Evolutionary conservation across 345 rosid species (phyloP), one percentile per base, ranked within the genome.

Genomic region (Toxicodendron radicans): DNA sequence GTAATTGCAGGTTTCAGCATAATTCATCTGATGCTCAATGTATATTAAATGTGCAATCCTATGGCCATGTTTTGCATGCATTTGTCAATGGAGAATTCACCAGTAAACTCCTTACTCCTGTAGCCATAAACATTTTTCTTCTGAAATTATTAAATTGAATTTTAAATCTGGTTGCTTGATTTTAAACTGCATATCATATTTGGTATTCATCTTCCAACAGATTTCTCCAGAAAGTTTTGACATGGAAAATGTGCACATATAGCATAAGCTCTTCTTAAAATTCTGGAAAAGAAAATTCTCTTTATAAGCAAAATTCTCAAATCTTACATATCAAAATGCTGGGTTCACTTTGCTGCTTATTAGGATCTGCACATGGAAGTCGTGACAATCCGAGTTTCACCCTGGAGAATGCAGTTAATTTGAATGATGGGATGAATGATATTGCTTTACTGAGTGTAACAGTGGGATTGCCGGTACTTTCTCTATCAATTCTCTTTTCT

Each of bases 391-490:
- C 57, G 65, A 73, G 24, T 48, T 79, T 79, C 27, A 75, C 32
- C 38, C 73, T 85, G 10, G 75, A 73, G 57, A 58, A 27, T 23
- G 52, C 67, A 21, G 53, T 82, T 59, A 73, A 77, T 64, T 70
- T 85, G 68, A 77, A 24, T 8, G 54, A 38, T 45, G 91, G 87
- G 64, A 53, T 51, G 51, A 87, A 82, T 82, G 66, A 83, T n/a
- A 53, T 80, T 53, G 78, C 91, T 60, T 72, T 85, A 62, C 83
- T 87, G 9, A 87, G 91, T 46, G 89, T 68, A 11, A 79, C 81
- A 68, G 86, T 87, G 10, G 91, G 91, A 73, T 68, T 82, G 70
- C 91, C 85, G 79, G 91, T 87, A 85, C 43, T 14, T 64, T 64
- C 51, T 62, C 46, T 53, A 45, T 51, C 35, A 67, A 41, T 33